These are phyloP conservation scores for Coleophoma cylindrospora DNA, from an alignment of 2,329 filamentous ascomycete species.

Conservation along the genomic window DNA sequence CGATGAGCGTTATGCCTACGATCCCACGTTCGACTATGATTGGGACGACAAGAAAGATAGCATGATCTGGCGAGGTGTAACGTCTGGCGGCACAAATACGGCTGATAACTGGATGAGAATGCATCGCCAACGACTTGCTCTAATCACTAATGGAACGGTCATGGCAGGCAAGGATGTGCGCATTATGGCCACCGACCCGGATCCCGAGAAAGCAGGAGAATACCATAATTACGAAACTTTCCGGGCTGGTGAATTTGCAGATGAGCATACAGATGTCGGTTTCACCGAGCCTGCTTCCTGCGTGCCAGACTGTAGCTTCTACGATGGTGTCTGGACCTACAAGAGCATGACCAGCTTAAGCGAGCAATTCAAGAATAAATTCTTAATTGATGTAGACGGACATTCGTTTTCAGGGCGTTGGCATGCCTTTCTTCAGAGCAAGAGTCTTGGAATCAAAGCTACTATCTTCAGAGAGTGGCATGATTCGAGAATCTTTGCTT, in stretches of 20 bases:
- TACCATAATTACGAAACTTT: constrained; percentile 34
- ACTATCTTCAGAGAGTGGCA: constrained; percentile 81
- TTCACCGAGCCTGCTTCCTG: constrained; percentile 36
- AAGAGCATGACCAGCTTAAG: constrained; percentile 50
- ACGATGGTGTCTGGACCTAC: constrained; percentile 38
- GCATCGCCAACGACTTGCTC: constrained; percentile 52
- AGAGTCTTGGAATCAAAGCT: constrained; percentile 69
- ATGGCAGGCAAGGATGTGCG: constrained; percentile 33
- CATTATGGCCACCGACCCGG: constrained; percentile 27
- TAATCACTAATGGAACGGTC: constrained; percentile 46
- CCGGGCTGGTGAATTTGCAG: constrained; percentile 30
- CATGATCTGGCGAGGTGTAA: constrained; percentile 61
- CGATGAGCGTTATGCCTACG: constrained; percentile 54
- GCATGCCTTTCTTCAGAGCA: constrained; percentile 63
- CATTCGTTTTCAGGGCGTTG: constrained; percentile 67
- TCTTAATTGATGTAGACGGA: constrained; percentile 72
- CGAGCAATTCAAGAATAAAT: constrained; percentile 58
- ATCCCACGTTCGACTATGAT: constrained; percentile 44
- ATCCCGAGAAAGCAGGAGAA: constrained; percentile 30
- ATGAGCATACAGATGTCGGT: constrained; percentile 25
- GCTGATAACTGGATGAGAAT: constrained; percentile 47
- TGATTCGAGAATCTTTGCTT: constrained; percentile 66
- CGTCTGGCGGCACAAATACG: constrained; percentile 51
- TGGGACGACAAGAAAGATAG: constrained; percentile 54
- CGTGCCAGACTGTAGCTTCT: constrained; percentile 39